These are phyloP conservation scores for Dictyostelium purpureum DNA, from an alignment of 78 protist species.

Conservation along the genomic window DNA sequence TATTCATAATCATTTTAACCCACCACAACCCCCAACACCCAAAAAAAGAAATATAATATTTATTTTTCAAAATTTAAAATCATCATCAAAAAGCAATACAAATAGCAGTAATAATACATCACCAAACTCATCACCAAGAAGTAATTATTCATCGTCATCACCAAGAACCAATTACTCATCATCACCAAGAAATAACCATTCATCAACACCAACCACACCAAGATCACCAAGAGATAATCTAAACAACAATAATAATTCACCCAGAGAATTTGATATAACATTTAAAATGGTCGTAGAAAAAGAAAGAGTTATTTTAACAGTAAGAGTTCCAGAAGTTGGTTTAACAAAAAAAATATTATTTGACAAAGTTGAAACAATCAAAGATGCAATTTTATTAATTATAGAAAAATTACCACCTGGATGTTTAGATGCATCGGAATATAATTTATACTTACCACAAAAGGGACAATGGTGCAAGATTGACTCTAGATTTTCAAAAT, in stretches of 20 bases:
- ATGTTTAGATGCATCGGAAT: conserved; percentile 3
- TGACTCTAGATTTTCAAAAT: conserved; percentile 42
- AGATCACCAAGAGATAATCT: background rate
- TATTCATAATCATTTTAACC: conserved; percentile 12
- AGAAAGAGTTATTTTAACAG: conserved; percentile 45
- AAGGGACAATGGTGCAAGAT: conserved; percentile 69
- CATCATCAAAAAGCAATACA: background rate
- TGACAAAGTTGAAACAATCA: conserved; percentile 60
- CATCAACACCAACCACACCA: background rate
- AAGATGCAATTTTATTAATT: conserved; percentile 43
- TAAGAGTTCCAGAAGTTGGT: conserved; percentile 50
- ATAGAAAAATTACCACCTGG: conserved; percentile 74
- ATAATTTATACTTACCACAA: conserved; percentile 56
- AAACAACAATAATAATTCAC: background rate
- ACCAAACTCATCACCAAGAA: background rate
- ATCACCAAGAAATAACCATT: background rate
- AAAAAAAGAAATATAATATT: conserved; percentile 9
- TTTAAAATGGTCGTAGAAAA: conserved; percentile 11
- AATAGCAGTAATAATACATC: background rate
- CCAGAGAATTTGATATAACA: background rate
- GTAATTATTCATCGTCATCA: background rate
- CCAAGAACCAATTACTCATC: background rate
- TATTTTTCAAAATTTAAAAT: background rate
- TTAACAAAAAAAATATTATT: conserved; percentile 63
- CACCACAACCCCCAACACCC: background rate